These are phyloP conservation scores for Metschnikowia santaceciliae DNA, from an alignment of 805 yeast genomes.

Conservation along the genomic window DNA sequence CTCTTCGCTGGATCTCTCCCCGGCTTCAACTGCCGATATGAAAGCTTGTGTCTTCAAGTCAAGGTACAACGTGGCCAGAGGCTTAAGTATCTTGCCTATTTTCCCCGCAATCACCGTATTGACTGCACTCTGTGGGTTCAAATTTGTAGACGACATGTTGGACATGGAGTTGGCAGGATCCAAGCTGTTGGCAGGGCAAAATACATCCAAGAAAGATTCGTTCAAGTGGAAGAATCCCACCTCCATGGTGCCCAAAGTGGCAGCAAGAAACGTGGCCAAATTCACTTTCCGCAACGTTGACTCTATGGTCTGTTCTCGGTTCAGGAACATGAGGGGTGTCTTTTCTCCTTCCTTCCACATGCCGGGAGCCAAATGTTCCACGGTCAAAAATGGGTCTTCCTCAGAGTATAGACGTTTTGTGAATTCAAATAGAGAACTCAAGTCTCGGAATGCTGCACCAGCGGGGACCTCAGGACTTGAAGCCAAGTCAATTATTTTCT, in stretches of 20 bases:
- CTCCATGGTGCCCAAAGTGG: conserved; percentile 78
- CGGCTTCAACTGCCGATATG: conserved; percentile 76
- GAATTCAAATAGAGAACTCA: conserved; percentile 75
- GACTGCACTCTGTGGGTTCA: conserved; percentile 32
- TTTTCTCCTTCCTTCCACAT: conserved; percentile 61
- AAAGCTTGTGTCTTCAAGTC: conserved; percentile 95
- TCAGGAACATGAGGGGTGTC: conserved; percentile 54
- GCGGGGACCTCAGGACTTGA: conserved; percentile 61
- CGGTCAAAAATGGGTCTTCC: conserved; percentile 68
- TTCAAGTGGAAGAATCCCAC: conserved; percentile 85
- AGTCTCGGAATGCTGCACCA: conserved; percentile 61
- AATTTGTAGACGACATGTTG: conserved; percentile 29
- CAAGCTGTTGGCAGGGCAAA: conserved; percentile 69
- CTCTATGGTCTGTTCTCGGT: conserved; percentile 58
- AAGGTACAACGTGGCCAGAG: conserved; percentile 73
- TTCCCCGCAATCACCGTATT: conserved; percentile 35
- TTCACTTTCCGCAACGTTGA: conserved; percentile 78
- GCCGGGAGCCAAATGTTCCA: conserved; percentile 67
- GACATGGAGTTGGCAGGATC: conserved; percentile 45
- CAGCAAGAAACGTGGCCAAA: conserved; percentile 82
- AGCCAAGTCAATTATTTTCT: conserved; percentile 67
- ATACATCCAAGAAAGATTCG: conserved; percentile 78
- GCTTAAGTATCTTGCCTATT: conserved; percentile 63
- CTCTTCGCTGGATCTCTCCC: conserved; percentile 57
- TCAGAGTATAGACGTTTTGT: conserved; percentile 66